Base-by-base conservation (phyloP, 1,284 basidiomycete species). In the Moniliophthora roreri region DNA sequence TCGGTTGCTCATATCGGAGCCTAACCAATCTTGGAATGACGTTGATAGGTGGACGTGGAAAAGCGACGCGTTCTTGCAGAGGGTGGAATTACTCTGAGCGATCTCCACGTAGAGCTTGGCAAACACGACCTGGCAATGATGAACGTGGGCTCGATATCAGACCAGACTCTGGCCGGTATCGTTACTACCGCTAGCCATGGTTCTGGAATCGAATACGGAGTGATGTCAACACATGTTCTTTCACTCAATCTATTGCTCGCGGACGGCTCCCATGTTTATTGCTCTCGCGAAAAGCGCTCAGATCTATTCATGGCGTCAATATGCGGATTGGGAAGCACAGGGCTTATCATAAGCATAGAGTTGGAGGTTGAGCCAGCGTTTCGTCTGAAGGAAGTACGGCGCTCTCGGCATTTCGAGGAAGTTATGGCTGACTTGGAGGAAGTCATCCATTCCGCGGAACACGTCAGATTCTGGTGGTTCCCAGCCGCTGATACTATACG, bases 171-270 rank as follows among this genome's bases (percentile, higher is more conserved):
- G 58, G 95, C 83, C n/a, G 96, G 96, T 32, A 84, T 95, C 59
- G 81, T 99, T 64, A 89, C 94, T 9, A 99, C 97, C 40, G 94
- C 94, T 3, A 95, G 95, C 0, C 96, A 99, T 74, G 96, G 96
- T 48, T 88, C 91, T 2, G 96, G 97, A 32, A 78, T 91, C 57
- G 65, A 74, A 39, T 95, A 85, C 70, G 86, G 87, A 52, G 90
- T 94, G 59, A 81, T 99, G 54, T 94, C 93, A 4, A 88, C 87
- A 4, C 83, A 90, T 62, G 92, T 96, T 37, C 78, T 83, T 54
- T 84, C 87, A 4, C 74, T 98, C 53, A 80, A 81, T 6, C 67
- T 98, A 37, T 77, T 97, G 35, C 72, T 89, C 21, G 85, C 91
- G 9, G 81, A 91, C 65, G 88, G 90, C 4, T 73, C 81, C 37